Conservation (phyloP, 2,329 filamentous ascomycete species). For the Botrytis deweyae region DNA sequence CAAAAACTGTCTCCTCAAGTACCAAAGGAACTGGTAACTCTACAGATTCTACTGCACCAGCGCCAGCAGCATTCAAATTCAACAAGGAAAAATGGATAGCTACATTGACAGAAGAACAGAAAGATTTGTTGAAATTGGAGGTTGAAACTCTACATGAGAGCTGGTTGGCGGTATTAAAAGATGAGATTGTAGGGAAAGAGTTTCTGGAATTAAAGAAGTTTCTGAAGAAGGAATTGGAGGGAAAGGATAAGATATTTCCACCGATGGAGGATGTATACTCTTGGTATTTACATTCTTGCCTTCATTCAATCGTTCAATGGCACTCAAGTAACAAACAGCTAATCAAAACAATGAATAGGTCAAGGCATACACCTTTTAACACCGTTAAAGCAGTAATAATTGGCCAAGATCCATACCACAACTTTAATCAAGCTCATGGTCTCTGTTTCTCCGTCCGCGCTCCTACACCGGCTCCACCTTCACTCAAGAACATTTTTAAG, state of each 20-base stretch:
- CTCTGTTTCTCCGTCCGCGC: slow-evolving; percentile 93
- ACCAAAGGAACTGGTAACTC: slow-evolving; percentile 38
- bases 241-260: slow-evolving; percentile 79
- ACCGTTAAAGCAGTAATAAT: slow-evolving; percentile 90
- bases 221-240: slow-evolving; percentile 71
- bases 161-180: slow-evolving; percentile 87
- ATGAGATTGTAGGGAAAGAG: slow-evolving; percentile 74
- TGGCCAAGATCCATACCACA: slow-evolving; percentile 97
- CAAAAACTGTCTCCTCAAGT: slow-evolving; percentile 30
- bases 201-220: slow-evolving; percentile 90
- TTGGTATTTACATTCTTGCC: slow-evolving; percentile 59
- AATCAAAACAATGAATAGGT: slow-evolving; percentile 59
- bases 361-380: slow-evolving; percentile 84
- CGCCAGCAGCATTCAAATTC: slow-evolving; percentile 55
- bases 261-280: slow-evolving; percentile 89
- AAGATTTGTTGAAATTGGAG: slow-evolving; percentile 77
- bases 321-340: slow-evolving; percentile 23
- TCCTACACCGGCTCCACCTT: slow-evolving; percentile 84
- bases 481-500: slow-evolving; percentile 90
- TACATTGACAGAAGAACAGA: slow-evolving; percentile 76
- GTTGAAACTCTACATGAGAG: slow-evolving; percentile 89
- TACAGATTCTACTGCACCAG: slow-evolving; percentile 24
- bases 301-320: slow-evolving; percentile 14
- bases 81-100: slow-evolving; percentile 90
- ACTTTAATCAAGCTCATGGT: slow-evolving; percentile 90